Conservation (phyloP, 306 rosid genomes). For the Ceratonia siliqua region DNA sequence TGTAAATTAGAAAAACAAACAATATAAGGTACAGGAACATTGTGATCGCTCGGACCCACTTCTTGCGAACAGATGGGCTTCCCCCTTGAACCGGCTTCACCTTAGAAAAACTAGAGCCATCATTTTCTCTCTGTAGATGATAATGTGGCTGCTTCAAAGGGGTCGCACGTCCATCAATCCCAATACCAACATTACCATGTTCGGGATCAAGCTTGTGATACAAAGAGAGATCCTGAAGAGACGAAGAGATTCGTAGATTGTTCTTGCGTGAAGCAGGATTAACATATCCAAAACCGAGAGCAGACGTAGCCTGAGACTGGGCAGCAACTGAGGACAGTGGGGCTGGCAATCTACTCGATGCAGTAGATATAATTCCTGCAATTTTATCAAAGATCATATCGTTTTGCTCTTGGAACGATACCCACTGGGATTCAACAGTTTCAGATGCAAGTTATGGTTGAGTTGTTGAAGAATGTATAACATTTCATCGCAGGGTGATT, state of each 20-base stretch:
- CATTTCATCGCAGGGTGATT: constrained; percentile 34
- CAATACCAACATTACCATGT: constrained; percentile 11
- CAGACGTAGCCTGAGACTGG: constrained; percentile 25
- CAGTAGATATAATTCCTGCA: constrained; percentile 46
- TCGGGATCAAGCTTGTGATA: constrained; percentile 48
- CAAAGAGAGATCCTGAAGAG: constrained; percentile 80
- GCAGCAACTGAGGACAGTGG: constrained; percentile 32
- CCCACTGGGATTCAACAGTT: constrained; percentile 11
- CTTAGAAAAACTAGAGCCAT: constrained; percentile 62
- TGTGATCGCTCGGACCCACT: constrained; percentile 53
- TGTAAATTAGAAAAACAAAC: constrained; percentile 55
- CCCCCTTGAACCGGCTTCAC: constrained; percentile 48
- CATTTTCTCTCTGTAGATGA: constrained; percentile 44
- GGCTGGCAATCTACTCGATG: constrained; percentile 39
- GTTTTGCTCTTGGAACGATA: background rate
- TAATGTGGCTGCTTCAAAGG: constrained; percentile 44
- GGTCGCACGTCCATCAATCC: background rate
- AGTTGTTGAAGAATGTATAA: constrained; percentile 36
- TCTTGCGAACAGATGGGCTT: constrained; percentile 44
- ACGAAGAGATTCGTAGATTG: constrained; percentile 65
- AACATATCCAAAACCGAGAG: constrained; percentile 27
- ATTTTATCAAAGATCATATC: constrained; percentile 63
- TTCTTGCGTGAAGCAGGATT: constrained; percentile 35
- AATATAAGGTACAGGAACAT: constrained; percentile 49
- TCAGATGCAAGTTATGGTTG: background rate